A percentile compares a stretch with the other conserved stretches of the same genome.
These are phyloP conservation scores for Rhizopogon vulgaris DNA, from an alignment of 768 basidiomycete species.

Conservation along the genomic window DNA sequence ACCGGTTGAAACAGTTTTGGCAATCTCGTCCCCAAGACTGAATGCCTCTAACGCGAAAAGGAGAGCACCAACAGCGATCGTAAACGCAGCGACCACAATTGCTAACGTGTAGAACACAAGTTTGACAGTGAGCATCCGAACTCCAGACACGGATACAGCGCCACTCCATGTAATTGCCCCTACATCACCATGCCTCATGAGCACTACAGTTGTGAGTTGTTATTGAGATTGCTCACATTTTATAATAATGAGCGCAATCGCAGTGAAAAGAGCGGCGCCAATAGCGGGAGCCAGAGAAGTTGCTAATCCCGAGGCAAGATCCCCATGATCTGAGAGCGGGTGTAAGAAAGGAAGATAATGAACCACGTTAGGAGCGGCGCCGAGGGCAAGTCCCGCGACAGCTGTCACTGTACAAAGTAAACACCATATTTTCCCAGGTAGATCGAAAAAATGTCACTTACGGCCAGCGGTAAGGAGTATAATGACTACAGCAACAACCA, in stretches of 20 bases:
- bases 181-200: conserved; percentile 16
- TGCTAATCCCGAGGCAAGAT: conserved; percentile 55
- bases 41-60: conserved; percentile 63
- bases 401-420: conserved; percentile 50
- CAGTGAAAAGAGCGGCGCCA: conserved; percentile 51
- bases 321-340: conserved; percentile 41
- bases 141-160: conserved; percentile 56
- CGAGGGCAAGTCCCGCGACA: conserved; percentile 58
- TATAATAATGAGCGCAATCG: conserved; percentile 45
- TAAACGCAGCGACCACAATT: conserved; percentile 50
- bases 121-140: conserved; percentile 53
- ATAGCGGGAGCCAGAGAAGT: conserved; percentile 65
- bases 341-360: conserved; percentile 64
- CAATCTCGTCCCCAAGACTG: conserved; percentile 28
- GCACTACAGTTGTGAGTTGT: not conserved
- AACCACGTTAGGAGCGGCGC: conserved; percentile 65
- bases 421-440: not conserved
- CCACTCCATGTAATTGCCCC: conserved; percentile 50
- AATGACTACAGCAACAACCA: conserved; percentile 41
- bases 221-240: conserved; percentile 40
- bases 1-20: conserved; percentile 56
- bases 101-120: conserved; percentile 56
- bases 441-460: conserved; percentile 32
- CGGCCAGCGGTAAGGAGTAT: conserved; percentile 52
- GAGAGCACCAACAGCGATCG: conserved; percentile 62